phyloP scores from a whole-genome alignment of 768 basidiomycete genomes.

The Coprinellus aureogranulatus region DNA sequence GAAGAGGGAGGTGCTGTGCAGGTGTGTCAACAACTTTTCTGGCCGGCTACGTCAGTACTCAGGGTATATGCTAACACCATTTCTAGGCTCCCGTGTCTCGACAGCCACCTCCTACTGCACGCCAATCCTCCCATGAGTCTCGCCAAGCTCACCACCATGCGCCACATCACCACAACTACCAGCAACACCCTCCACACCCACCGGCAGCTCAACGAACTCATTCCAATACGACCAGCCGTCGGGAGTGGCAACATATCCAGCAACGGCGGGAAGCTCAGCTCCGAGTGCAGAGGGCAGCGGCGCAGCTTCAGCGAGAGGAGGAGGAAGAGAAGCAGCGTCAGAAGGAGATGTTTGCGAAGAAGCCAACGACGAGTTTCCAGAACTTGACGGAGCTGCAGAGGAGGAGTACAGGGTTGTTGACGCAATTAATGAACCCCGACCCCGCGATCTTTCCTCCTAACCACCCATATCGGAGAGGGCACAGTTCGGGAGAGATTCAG shows the following conservation, averaged over 20 bases:
- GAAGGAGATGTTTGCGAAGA: slow-evolving; percentile 71
- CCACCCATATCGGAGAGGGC: slow-evolving; percentile 57
- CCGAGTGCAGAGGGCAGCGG: slow-evolving; percentile 16
- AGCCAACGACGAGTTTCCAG: slow-evolving; percentile 66
- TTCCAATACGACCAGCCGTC: slow-evolving; percentile 18
- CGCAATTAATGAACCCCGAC: slow-evolving; percentile 71
- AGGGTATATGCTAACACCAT: neutral
- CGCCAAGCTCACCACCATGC: neutral
- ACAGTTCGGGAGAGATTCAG: slow-evolving; percentile 46
- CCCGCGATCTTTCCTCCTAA: slow-evolving; percentile 55
- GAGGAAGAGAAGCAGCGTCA: slow-evolving; percentile 62
- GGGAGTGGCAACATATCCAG: slow-evolving; percentile 11
- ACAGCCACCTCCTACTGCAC: neutral
- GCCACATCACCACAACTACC: slow-evolving; percentile 11
- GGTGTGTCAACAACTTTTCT: slow-evolving; percentile 21
- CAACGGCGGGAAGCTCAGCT: slow-evolving; percentile 8
- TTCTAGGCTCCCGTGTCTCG: neutral
- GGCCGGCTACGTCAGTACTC: neutral
- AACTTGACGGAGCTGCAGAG: slow-evolving; percentile 37
- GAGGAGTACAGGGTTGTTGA: slow-evolving; percentile 54
- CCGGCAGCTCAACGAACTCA: slow-evolving; percentile 22
- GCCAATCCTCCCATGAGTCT: neutral
- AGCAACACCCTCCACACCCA: slow-evolving; percentile 13
- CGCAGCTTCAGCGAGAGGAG: slow-evolving; percentile 45
- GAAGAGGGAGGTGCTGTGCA: slow-evolving; percentile 32